These are phyloP conservation scores for Taphrina confusa DNA, from an alignment of 1,139 yeast genomes.

Conservation along the genomic window DNA sequence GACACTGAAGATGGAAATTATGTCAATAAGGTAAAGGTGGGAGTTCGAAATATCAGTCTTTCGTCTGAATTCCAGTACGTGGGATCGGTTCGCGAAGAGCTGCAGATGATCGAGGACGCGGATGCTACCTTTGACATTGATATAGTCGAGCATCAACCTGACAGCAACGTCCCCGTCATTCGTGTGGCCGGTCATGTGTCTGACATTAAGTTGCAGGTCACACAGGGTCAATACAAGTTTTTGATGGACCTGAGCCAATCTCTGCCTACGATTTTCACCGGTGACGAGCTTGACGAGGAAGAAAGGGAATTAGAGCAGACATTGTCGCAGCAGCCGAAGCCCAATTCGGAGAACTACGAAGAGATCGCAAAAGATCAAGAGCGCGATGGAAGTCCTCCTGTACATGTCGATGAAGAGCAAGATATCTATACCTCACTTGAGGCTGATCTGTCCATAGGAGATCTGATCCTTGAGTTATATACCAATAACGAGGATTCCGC, in stretches of 20 bases:
- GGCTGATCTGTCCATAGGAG: conserved; percentile 61
- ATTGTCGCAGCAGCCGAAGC: not conserved
- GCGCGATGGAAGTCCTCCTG: not conserved
- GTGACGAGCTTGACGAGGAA: conserved; percentile 57
- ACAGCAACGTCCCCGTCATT: conserved; percentile 55
- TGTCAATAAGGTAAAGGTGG: conserved; percentile 61
- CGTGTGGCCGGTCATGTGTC: conserved; percentile 63
- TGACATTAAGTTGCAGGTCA: conserved; percentile 65
- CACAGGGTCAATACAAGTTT: conserved; percentile 74
- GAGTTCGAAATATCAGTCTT: conserved; percentile 69
- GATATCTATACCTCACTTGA: conserved; percentile 48
- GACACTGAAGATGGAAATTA: conserved; percentile 42
- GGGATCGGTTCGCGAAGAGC: conserved; percentile 53
- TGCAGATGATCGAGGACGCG: conserved; percentile 69
- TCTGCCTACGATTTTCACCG: conserved; percentile 54
- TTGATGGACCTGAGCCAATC: conserved; percentile 60
- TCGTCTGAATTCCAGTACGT: conserved; percentile 61
- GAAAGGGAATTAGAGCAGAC: conserved; percentile 26
- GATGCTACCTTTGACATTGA: conserved; percentile 67
- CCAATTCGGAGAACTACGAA: not conserved
- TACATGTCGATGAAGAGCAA: conserved; percentile 33
- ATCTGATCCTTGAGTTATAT: conserved; percentile 65
- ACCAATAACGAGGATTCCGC: conserved; percentile 55
- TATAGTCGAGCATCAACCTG: conserved; percentile 53
- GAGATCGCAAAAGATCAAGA: not conserved